Evolutionary conservation across 2,329 filamentous ascomycete species (phyloP).

Genomic region (Verticillium nubilum): DNA sequence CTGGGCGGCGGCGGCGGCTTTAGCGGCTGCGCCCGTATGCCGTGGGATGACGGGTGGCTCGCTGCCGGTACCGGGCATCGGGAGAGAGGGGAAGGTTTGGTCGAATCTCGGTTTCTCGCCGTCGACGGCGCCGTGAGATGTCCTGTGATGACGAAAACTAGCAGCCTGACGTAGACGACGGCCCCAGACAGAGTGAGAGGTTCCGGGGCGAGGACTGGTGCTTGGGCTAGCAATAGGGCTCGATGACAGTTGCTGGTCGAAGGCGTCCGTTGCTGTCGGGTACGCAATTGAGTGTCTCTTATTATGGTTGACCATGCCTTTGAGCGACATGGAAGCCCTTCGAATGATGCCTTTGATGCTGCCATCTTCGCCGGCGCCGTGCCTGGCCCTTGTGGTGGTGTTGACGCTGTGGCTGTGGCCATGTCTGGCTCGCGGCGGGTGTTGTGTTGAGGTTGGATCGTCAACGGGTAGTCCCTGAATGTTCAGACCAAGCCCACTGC

Average conservation of each 20-base stretch:
- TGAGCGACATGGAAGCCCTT: constrained; percentile 49
- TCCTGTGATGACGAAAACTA: constrained; percentile 42
- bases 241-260: constrained; percentile 14
- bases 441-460: not conserved
- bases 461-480: constrained; percentile 28
- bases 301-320: constrained; percentile 39
- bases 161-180: constrained; percentile 45
- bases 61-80: constrained; percentile 42
- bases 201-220: constrained; percentile 23
- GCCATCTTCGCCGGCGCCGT: constrained; percentile 17
- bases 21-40: constrained; percentile 55
- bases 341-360: constrained; percentile 47
- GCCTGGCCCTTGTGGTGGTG: constrained; percentile 14
- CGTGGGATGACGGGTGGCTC: constrained; percentile 57
- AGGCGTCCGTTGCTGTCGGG: constrained; percentile 16
- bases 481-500: constrained; percentile 1
- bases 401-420: constrained; percentile 15
- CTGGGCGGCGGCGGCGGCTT: constrained; percentile 50
- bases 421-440: constrained; percentile 10
- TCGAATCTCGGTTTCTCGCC: constrained; percentile 15
- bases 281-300: constrained; percentile 37
- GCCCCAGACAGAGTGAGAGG: constrained; percentile 42
- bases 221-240: constrained; percentile 11
- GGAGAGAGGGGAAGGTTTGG: constrained; percentile 20
- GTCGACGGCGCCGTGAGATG: constrained; percentile 29